phyloP scores from a whole-genome alignment of 2,329 filamentous ascomycete species.

The Microthyrium microscopicum region DNA sequence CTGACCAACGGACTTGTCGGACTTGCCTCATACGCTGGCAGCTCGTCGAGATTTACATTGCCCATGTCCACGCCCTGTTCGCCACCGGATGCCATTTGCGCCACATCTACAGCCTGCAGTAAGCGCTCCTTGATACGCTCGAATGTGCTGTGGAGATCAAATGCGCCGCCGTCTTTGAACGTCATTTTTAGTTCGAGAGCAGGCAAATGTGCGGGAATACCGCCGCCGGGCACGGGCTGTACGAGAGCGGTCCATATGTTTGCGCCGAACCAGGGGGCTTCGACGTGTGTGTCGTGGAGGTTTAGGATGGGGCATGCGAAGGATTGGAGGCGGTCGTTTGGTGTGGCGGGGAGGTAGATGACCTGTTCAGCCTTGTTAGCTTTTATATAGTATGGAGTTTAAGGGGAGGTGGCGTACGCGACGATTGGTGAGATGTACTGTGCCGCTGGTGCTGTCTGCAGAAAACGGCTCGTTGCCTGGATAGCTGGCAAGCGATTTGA shows the following conservation, averaged over 20 bases:
- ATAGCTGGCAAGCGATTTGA: conserved; percentile 54
- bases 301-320: conserved; percentile 82
- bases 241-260: conserved; percentile 77
- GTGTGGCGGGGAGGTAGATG: conserved; percentile 65
- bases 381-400: conserved; percentile 10
- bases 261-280: conserved; percentile 79
- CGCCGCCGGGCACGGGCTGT: conserved; percentile 66
- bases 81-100: conserved; percentile 28
- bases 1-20: neutral
- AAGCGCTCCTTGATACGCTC: conserved; percentile 73
- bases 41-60: conserved; percentile 63
- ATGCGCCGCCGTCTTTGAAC: conserved; percentile 91
- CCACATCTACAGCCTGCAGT: conserved; percentile 62
- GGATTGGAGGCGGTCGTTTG: conserved; percentile 56
- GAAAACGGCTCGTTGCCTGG: conserved; percentile 47
- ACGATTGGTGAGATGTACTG: conserved; percentile 70
- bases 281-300: conserved; percentile 70
- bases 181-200: conserved; percentile 68
- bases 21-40: conserved; percentile 60
- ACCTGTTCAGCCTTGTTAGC: conserved; percentile 35
- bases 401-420: conserved; percentile 39
- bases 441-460: conserved; percentile 57
- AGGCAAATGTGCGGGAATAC: conserved; percentile 57
- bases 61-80: conserved; percentile 36
- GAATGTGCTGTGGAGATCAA: conserved; percentile 71